Evolutionary conservation across 2,329 filamentous ascomycete species (phyloP).

Genomic region (Cladosporium colombiae): DNA sequence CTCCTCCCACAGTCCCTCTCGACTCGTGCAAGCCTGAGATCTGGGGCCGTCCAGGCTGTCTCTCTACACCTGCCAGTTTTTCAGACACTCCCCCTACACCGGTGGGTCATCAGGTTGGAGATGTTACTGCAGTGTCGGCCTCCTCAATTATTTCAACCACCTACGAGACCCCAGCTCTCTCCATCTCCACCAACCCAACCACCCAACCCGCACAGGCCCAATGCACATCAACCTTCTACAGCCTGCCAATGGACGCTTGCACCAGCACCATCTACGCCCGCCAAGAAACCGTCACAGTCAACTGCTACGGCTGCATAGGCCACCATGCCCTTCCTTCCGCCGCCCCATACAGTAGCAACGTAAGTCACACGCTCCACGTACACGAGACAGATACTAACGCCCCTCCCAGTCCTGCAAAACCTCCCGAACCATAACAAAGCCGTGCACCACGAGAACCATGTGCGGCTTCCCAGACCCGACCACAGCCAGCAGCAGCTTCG

Average conservation of each 20-base stretch:
- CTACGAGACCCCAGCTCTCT: not conserved
- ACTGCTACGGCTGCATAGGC: constrained; percentile 15
- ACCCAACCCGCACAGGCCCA: not conserved
- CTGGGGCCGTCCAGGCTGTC: not conserved
- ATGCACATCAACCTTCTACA: constrained; percentile 7
- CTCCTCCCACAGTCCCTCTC: not conserved
- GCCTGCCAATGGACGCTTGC: not conserved
- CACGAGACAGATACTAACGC: not conserved
- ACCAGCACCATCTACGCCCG: not conserved
- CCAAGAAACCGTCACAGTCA: not conserved
- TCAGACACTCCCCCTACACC: not conserved
- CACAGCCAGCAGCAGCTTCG: not conserved
- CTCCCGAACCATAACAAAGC: not conserved
- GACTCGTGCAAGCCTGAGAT: not conserved
- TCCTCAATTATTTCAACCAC: not conserved
- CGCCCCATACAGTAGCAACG: not conserved
- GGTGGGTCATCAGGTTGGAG: not conserved
- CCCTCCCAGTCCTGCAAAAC: not conserved
- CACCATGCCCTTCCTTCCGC: not conserved
- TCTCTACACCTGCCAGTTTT: not conserved
- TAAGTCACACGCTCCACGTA: not conserved
- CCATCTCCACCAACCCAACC: not conserved
- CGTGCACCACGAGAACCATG: not conserved
- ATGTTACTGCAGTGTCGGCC: not conserved
- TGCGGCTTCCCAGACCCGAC: not conserved